Conservation (phyloP, 371 early-diverging fungal genomes). For the Rhizopus microsporus region DNA sequence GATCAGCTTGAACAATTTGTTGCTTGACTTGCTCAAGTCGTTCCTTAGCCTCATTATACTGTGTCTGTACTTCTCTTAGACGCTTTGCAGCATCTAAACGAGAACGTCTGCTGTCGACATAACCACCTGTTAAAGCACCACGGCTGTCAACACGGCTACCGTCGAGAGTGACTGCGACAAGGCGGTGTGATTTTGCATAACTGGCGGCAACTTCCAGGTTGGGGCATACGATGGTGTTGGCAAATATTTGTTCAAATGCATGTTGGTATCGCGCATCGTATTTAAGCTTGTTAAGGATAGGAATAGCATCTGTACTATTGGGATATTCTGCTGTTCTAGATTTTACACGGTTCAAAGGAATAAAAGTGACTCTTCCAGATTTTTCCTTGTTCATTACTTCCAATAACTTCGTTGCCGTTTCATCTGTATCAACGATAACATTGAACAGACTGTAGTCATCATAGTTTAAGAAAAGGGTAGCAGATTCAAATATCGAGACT, state of each 20-base stretch:
- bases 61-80: constrained; percentile 39
- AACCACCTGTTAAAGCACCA: constrained; percentile 95
- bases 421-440: constrained; percentile 96
- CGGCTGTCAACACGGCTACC: constrained; percentile 92
- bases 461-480: background rate
- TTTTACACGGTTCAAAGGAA: constrained; percentile 92
- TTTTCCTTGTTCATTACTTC: constrained; percentile 74
- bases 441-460: constrained; percentile 81
- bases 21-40: constrained; percentile 46
- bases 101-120: constrained; percentile 72
- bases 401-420: constrained; percentile 82
- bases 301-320: constrained; percentile 75
- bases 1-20: constrained; percentile 63
- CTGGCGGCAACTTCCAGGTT: constrained; percentile 83
- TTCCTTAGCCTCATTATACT: constrained; percentile 51
- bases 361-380: constrained; percentile 93
- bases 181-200: constrained; percentile 73
- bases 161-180: constrained; percentile 89
- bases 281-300: constrained; percentile 74
- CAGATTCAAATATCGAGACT: background rate
- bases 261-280: constrained; percentile 67
- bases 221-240: constrained; percentile 85
- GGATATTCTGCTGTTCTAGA: constrained; percentile 65
- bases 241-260: constrained; percentile 88
- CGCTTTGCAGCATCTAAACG: constrained; percentile 74